A percentile compares a stretch with the other conserved stretches of the same genome.
Evolutionary conservation across 257 asterid genomes (phyloP).

Genomic region (Solanum pinnatisectum): DNA sequence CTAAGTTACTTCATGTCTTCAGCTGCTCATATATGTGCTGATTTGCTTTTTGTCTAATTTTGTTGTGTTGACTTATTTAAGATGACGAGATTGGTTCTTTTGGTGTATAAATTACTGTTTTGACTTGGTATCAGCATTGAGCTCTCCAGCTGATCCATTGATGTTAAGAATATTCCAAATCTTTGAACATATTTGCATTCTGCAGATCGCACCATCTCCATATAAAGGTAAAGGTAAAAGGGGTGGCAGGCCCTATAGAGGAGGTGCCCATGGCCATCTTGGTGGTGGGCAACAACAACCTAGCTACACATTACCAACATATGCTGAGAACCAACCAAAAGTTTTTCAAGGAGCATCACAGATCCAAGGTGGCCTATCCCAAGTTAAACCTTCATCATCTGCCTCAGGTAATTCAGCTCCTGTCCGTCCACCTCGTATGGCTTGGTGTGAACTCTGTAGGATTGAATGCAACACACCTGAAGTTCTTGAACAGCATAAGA

Average conservation of each 20-base stretch:
- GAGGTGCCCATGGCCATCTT: conserved; percentile 18
- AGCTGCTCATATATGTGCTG: not conserved
- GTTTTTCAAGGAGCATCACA: conserved; percentile 7
- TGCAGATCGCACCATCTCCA: conserved; percentile 39
- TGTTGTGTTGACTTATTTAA: not conserved
- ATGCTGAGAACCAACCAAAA: conserved; percentile 12
- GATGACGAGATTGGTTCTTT: not conserved
- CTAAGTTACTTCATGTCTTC: not conserved
- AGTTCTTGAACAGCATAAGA: conserved; percentile 41
- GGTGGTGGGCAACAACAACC: conserved; percentile 13
- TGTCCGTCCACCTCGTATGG: conserved; percentile 22
- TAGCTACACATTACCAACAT: conserved; percentile 6
- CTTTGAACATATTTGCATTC: conserved; percentile 6
- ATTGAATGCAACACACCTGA: conserved; percentile 52
- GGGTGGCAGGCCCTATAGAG: conserved; percentile 19
- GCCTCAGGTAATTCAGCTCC: conserved; percentile 3
- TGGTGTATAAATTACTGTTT: not conserved
- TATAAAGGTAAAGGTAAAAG: conserved; percentile 18
- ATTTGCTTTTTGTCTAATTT: not conserved
- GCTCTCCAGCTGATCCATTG: not conserved
- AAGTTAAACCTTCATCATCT: conserved; percentile 9
- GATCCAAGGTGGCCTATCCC: conserved; percentile 20
- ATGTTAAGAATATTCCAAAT: not conserved
- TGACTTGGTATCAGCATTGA: not conserved
- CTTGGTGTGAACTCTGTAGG: conserved; percentile 47